phyloP scores from a whole-genome alignment of 1,284 basidiomycete species.

The Thecaphora thlaspeos region DNA sequence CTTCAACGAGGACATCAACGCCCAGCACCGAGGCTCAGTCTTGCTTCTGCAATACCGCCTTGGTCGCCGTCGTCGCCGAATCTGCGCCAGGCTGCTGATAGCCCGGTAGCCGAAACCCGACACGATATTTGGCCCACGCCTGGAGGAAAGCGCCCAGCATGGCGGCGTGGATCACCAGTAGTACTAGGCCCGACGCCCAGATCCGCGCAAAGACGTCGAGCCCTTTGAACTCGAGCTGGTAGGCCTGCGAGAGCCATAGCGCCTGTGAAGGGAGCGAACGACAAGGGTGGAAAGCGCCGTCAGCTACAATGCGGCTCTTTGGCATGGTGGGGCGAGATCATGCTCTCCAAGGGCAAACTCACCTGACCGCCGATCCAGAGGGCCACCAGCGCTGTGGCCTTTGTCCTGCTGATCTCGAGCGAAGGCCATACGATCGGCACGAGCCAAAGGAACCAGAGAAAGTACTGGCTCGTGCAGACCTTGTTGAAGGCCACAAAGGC shows the following conservation, averaged over 20 bases:
- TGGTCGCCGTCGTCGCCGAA: too few species aligned
- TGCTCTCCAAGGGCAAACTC: too few species aligned
- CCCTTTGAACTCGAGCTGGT: conserved; percentile 51
- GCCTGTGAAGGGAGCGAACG: conserved; percentile 19
- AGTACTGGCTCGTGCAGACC: conserved; percentile 98
- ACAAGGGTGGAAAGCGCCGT: conserved; percentile 6
- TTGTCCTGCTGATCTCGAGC: conserved; percentile 61
- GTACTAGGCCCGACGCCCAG: conserved; percentile 42
- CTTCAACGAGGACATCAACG: too few species aligned
- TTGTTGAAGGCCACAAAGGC: conserved; percentile 94
- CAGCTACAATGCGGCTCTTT: too few species aligned
- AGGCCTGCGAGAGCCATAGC: conserved; percentile 52
- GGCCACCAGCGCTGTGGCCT: conserved; percentile 43
- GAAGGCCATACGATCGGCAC: conserved; percentile 77
- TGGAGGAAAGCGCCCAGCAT: conserved; percentile 33
- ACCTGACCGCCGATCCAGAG: conserved; percentile 69
- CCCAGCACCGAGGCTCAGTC: too few species aligned
- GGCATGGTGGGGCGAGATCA: too few species aligned
- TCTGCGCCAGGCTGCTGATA: too few species aligned
- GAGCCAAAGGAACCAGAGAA: conserved; percentile 93
- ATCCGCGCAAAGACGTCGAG: conserved; percentile 42
- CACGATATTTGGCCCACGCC: conserved; percentile 35
- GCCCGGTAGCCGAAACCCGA: conserved; percentile 11
- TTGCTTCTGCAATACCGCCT: too few species aligned
- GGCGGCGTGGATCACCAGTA: conserved; percentile 35